Base-by-base conservation (phyloP, 1,139 yeast species). In the Diutina rugosa region DNA sequence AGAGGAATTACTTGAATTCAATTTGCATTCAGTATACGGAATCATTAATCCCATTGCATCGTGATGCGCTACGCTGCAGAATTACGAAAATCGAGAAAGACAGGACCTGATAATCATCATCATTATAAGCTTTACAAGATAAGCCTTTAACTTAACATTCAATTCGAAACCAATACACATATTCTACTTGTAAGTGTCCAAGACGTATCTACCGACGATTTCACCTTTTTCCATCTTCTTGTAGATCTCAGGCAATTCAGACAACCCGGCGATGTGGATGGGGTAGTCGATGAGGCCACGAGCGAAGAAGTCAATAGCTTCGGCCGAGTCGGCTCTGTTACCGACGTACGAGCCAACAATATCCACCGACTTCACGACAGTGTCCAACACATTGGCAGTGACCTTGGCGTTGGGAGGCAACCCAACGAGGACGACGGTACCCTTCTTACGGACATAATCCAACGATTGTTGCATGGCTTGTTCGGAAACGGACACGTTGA, bases 171-270 rank as follows among this genome's bases (percentile, higher is more conserved):
- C 2, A 35, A 35, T 35, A 35, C 5, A 35, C 2, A 12, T 35
- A 1, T 3, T 12, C 9, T 35, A 35, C 41, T 35, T 35, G 41
- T 35, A 55, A 53, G 63, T 61, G 60, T 61, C 63, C n/a, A 61
- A 61, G 29, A 61, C 63, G 57, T 61, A 61, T 55, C 63, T 58
- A 44, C 63, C 63, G 60, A 61, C 59, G 55, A 61, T 61, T 60
- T 59, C 57, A 29, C 63, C 63, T 56, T 58, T 44, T 56, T 60
- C 59, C 63, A 61, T 61, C 61, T 59, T 58, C 28, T 57, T 55
- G 59, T 58, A 61, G 51, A 61, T 56, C 18, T 56, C 56, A 10
- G 63, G 61, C 59, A 61, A 58, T 51, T 58, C 61, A 29, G 62
- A 60, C 58, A 61, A 59, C 16, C 63, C 63, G 3, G 59, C 62